These are phyloP conservation scores for Somion occarium DNA, from an alignment of 1,284 basidiomycete species.

Conservation along the genomic window DNA sequence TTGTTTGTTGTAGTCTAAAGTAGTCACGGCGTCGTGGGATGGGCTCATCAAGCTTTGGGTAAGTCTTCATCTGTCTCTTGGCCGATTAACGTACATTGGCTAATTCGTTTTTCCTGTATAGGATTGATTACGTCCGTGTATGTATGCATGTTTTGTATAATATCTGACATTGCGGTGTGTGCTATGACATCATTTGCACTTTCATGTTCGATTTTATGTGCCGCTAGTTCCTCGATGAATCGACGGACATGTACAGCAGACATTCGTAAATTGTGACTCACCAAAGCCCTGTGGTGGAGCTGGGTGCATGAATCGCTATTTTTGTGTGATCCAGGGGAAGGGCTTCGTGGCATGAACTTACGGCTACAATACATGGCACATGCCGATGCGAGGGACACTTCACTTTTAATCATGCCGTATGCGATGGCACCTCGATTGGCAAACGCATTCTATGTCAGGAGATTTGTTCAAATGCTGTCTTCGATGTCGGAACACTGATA, in stretches of 20 bases:
- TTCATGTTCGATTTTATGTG: neutral
- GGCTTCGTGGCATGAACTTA: too few relatives aligned
- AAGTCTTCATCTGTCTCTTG: constrained; percentile 14
- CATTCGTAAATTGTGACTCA: too few relatives aligned
- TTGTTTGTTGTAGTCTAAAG: constrained; percentile 67
- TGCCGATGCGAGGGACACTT: too few relatives aligned
- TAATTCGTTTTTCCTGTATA: constrained; percentile 7
- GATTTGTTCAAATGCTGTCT: too few relatives aligned
- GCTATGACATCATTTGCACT: neutral
- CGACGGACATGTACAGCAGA: neutral
- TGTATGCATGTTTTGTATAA: neutral
- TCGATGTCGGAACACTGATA: too few relatives aligned
- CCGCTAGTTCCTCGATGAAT: neutral
- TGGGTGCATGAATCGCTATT: too few relatives aligned
- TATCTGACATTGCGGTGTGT: neutral
- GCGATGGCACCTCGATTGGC: too few relatives aligned
- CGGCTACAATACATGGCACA: too few relatives aligned
- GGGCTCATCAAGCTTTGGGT: constrained; percentile 96
- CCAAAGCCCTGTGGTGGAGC: too few relatives aligned
- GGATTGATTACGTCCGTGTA: constrained; percentile 18
- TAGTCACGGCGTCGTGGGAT: constrained; percentile 96
- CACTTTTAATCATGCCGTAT: too few relatives aligned
- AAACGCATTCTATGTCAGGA: too few relatives aligned
- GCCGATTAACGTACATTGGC: neutral
- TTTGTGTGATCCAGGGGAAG: too few relatives aligned